Conservation (phyloP, 441 rosid genomes). For the Mallotus japonicus region DNA sequence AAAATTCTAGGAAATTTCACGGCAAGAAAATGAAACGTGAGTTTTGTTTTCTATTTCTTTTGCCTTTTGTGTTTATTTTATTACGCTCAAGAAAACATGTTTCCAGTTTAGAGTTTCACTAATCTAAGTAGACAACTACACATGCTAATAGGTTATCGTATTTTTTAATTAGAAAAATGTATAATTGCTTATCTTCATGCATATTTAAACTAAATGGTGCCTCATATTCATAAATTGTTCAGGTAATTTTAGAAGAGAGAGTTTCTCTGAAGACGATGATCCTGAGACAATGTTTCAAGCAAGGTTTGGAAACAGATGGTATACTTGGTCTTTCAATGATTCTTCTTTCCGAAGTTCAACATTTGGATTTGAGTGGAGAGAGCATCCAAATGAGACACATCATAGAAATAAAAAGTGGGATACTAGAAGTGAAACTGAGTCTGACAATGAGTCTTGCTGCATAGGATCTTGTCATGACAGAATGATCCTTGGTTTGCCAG, state of each 20-base stretch:
- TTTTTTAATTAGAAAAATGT: no score
- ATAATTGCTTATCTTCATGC: slow-evolving; percentile 1
- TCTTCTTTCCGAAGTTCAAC: slow-evolving; percentile 32
- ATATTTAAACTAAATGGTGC: slow-evolving; percentile 1
- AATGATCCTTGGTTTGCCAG: slow-evolving; percentile 53
- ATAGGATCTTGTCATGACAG: slow-evolving; percentile 54
- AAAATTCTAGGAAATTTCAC: slow-evolving; percentile 31
- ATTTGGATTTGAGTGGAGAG: slow-evolving; percentile 54
- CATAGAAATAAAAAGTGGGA: slow-evolving; percentile 35
- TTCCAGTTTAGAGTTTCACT: background rate
- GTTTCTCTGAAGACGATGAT: slow-evolving; percentile 39
- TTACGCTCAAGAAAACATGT: background rate
- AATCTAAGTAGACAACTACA: no score
- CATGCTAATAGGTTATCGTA: no score
- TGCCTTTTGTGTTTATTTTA: background rate
- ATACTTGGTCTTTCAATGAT: slow-evolving; percentile 40
- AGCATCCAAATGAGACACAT: slow-evolving; percentile 28
- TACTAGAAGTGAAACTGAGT: slow-evolving; percentile 32
- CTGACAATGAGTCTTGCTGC: slow-evolving; percentile 32
- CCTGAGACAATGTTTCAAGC: slow-evolving; percentile 46
- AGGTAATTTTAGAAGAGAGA: slow-evolving; percentile 48
- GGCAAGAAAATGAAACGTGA: slow-evolving; percentile 44
- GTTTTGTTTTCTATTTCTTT: slow-evolving; percentile 18
- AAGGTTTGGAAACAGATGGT: slow-evolving; percentile 50
- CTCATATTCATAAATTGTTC: slow-evolving; percentile 16